phyloP scores from a whole-genome alignment of 2,329 filamentous ascomycete genomes.

The Pseudocercospora ulei region DNA sequence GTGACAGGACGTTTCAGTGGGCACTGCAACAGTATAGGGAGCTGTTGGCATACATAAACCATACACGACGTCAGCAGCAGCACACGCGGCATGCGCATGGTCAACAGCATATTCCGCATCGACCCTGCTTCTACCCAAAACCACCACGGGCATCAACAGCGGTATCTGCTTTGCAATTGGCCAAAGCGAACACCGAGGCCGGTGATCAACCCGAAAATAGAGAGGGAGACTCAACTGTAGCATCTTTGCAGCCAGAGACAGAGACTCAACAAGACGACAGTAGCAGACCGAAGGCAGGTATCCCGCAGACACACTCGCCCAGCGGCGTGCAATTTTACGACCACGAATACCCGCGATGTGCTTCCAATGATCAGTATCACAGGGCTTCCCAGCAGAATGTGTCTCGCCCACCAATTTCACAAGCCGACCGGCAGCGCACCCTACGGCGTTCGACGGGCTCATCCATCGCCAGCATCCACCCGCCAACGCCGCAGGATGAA shows the following conservation, averaged over 20 bases:
- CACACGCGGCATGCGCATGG: conserved; percentile 36
- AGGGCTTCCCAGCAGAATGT: not conserved
- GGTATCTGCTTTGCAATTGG: conserved; percentile 37
- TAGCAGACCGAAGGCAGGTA: conserved; percentile 17
- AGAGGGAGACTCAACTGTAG: conserved; percentile 15
- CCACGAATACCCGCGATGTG: conserved; percentile 22
- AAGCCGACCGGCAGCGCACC: conserved; percentile 18
- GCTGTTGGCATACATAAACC: conserved; percentile 42
- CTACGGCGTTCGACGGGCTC: conserved; percentile 30
- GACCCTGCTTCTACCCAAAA: conserved; percentile 53
- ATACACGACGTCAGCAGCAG: conserved; percentile 37
- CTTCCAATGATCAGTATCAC: conserved; percentile 23
- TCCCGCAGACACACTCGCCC: conserved; percentile 18
- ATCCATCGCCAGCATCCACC: conserved; percentile 33
- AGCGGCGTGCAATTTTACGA: conserved; percentile 21
- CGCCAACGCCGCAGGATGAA: conserved; percentile 34
- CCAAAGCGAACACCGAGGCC: conserved; percentile 10
- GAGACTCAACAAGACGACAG: conserved; percentile 12
- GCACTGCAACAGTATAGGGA: conserved; percentile 43
- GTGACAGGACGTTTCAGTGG: conserved; percentile 42
- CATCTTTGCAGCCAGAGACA: conserved; percentile 3
- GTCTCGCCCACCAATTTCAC: conserved; percentile 6
- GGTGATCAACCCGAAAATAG: conserved; percentile 5
- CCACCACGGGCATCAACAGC: conserved; percentile 50
- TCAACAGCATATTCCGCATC: conserved; percentile 37